Base-by-base conservation (phyloP, 148 eudicot species). In the Amaranthus palmeri region DNA sequence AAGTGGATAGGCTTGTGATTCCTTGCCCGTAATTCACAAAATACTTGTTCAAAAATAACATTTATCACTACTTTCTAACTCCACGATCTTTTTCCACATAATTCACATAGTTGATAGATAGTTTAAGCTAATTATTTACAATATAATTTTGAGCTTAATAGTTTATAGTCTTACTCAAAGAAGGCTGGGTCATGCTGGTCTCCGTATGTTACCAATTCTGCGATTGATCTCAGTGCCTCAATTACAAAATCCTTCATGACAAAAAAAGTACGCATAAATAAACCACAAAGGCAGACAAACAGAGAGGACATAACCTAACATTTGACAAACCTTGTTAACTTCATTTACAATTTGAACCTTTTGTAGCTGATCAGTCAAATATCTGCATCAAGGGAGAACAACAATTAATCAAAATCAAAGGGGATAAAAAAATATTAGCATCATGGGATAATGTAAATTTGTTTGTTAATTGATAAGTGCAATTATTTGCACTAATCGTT, bases 201-300 rank as follows among this genome's bases (percentile, higher is more conserved):
- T 13, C 99, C 99, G 68, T 92, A 95, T 36, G 86, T 95, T 76
- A 95, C 83, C 84, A 95, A 84, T 80, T 95, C 99, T 5, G 99
- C 90, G 78, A 95, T 87, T 66, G 96, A 86, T 83, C 99, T 86
- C 82, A 95, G 64, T 70, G 97, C 93, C 88, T 95, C 99, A 50
- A 95, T 79, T 25, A 95, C 97, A 79, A 89, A 86, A 69, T 80
- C 96, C 99, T 95, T 71, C 70, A 78, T n/a, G 67, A 54, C 47
- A 74, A 51, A 48, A 59, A 75, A 25, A 36, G 62, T 40, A 25
- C 40, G 69, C 40, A 65, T 57, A 57, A 55, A 68, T 58, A 69
- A 6, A 14, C 4, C 50, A 70, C 25, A 74, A 55, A 15, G 55
- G 13, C 43, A 56, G 45, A 8, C 57, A 25, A n/a, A 50, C 60